These are phyloP conservation scores for Dryadomyces quercivorus DNA, from an alignment of 2,329 filamentous ascomycete species.

Conservation along the genomic window DNA sequence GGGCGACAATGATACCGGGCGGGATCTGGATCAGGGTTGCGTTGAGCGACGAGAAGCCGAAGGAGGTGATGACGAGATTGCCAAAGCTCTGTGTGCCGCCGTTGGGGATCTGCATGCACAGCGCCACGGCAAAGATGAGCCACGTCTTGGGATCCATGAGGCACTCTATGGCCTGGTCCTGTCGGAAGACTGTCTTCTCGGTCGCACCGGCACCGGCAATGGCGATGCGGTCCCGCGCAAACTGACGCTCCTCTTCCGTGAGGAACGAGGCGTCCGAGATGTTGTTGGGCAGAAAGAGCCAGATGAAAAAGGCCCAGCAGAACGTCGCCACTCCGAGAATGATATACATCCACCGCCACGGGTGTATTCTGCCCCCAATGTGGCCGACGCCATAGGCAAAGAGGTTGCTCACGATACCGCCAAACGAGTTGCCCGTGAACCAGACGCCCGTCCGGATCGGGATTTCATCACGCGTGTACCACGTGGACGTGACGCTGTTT, in stretches of 20 bases:
- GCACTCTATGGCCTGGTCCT: slow-evolving; percentile 40
- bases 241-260: slow-evolving; percentile 34
- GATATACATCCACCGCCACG: slow-evolving; percentile 18
- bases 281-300: slow-evolving; percentile 36
- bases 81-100: slow-evolving; percentile 48
- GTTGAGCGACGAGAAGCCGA: slow-evolving; percentile 41
- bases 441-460: slow-evolving; percentile 41
- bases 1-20: slow-evolving; percentile 38
- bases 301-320: slow-evolving; percentile 35
- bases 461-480: slow-evolving; percentile 45
- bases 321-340: slow-evolving; percentile 8
- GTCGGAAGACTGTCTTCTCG: slow-evolving; percentile 33
- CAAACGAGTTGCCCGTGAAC: slow-evolving; percentile 39
- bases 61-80: slow-evolving; percentile 43
- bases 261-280: slow-evolving; percentile 47
- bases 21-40: slow-evolving; percentile 47
- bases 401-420: slow-evolving; percentile 33
- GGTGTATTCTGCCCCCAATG: slow-evolving; percentile 28
- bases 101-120: slow-evolving; percentile 47
- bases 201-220: slow-evolving; percentile 39
- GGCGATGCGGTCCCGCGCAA: slow-evolving; percentile 32
- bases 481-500: slow-evolving; percentile 37
- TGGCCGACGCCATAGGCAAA: slow-evolving; percentile 46
- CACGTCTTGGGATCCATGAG: slow-evolving; percentile 47
- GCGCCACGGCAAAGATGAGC: slow-evolving; percentile 40